Percentiles rank a stretch among this genome's conserved stretches.
Evolutionary conservation across 2,329 filamentous ascomycete genomes (phyloP).

Genomic region (Talaromyces marneffei): DNA sequence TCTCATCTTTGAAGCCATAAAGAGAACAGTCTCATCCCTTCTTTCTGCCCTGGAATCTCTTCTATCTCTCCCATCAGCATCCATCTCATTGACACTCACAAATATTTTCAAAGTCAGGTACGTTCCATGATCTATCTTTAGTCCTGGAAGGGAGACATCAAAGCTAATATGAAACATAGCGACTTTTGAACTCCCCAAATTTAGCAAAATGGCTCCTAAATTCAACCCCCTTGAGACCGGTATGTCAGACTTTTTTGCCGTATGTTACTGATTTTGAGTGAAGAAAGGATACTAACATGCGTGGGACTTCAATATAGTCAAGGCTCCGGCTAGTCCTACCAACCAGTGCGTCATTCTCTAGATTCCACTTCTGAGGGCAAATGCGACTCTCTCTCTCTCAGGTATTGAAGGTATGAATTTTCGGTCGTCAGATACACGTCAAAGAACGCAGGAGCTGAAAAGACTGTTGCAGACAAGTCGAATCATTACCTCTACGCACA

Average conservation of each 20-base stretch:
- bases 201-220: conserved; percentile 11
- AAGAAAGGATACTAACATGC: not conserved
- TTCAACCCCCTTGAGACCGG: conserved; percentile 11
- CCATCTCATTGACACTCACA: not conserved
- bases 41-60: not conserved
- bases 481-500: not conserved
- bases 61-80: not conserved
- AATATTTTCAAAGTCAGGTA: not conserved
- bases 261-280: not conserved
- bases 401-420: not conserved
- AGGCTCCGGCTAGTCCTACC: not conserved
- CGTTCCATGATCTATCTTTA: not conserved
- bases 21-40: not conserved
- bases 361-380: not conserved
- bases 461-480: not conserved
- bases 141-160: not conserved
- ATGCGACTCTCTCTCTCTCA: not conserved
- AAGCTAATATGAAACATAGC: not conserved
- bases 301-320: not conserved
- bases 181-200: not conserved
- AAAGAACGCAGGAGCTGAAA: not conserved
- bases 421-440: not conserved
- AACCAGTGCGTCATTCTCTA: conserved; percentile 11
- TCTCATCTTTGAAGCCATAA: not conserved
- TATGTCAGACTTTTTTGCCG: not conserved